Base-by-base conservation (phyloP, 1,139 yeast genomes). In the Saccharomyces hybrid region DNA sequence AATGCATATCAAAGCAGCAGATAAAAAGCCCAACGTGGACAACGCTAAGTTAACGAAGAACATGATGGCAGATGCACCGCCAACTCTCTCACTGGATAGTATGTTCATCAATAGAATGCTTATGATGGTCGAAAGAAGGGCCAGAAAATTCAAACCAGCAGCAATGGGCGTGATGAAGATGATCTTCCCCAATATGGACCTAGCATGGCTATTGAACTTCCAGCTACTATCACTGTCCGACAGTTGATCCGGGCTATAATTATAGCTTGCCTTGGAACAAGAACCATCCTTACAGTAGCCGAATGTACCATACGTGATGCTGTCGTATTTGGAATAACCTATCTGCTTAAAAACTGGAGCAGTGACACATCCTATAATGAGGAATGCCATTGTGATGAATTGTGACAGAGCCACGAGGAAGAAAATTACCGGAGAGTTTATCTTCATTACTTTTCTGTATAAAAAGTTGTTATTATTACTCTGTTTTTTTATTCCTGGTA, bases 131-230 rank as follows among this genome's bases (percentile, higher is more conserved):
- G 83, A 69, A 8, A 86, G 61, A 52, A 84, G 75, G n/a, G 88
- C 59, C 20, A 68, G 52, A 53, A 68, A 66, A 23, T 65, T 82
- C 66, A 88, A 74, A 0, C 91, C 96, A 14, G 88, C 82, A 3
- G 96, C 88, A 34, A 91, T 81, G 0, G 95, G 96, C 60, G 87
- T 90, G 16, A 88, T 81, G 48, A 91, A 80, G 54, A 93, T 76
- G 49, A 88, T 76, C 59, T 83, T 82, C 3, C 95, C 84, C 53
- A 91, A 78, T 1, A 82, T 76, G 58, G 78, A 79, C 61, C 96
- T 76, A 1, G 89, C 83, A 48, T 75, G 72, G 0, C 80, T 73
- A 13, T 82, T 80, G 58, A 85, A 61, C 32, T 78, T 72, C 71
- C 82, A 81, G 47, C 76, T 76, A 34, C 66, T 65, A 11, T 69